Percentiles rank a stretch among this genome's conserved stretches.
phyloP scores from a whole-genome alignment of 176 grass and related monocot species.

The Bolboschoenus planiculmis region DNA sequence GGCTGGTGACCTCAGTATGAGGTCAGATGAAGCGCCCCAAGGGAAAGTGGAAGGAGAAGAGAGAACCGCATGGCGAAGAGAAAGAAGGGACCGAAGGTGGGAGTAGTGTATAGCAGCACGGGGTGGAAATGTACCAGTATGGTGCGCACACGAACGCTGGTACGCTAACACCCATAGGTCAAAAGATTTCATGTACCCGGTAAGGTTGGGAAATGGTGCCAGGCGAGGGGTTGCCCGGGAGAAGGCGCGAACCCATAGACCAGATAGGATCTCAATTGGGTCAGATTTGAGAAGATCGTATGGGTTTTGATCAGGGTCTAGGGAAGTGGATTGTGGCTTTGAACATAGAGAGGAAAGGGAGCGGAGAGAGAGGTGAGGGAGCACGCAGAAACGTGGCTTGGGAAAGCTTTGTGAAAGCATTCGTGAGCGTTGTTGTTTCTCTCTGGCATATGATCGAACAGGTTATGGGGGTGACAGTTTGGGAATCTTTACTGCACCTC shows the following conservation, averaged over 20 bases:
- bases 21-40: conserved; percentile 71
- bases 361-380: not conserved
- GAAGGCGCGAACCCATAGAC: conserved; percentile 79
- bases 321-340: conserved; percentile 1
- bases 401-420: not conserved
- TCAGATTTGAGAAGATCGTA: conserved; percentile 65
- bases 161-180: conserved; percentile 90
- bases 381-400: not conserved
- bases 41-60: conserved; percentile 52
- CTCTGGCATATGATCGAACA: conserved; percentile 34
- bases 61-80: conserved; percentile 42
- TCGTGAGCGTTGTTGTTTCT: conserved; percentile 4
- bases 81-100: conserved; percentile 71
- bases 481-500: not conserved
- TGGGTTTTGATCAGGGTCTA: conserved; percentile 38
- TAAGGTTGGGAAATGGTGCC: conserved; percentile 67
- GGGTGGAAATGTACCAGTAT: conserved; percentile 67
- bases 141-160: conserved; percentile 78
- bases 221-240: conserved; percentile 19
- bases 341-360: conserved; percentile 20
- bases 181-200: conserved; percentile 71
- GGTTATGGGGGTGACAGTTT: conserved; percentile 14
- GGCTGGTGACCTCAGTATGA: conserved; percentile 62
- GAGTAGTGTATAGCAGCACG: conserved; percentile 47
- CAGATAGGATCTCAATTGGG: conserved; percentile 66